A percentile compares a stretch with the other conserved stretches of the same genome.
Conservation (phyloP, 2,329 filamentous ascomycete genomes). For the Helicocarpus griseus region DNA sequence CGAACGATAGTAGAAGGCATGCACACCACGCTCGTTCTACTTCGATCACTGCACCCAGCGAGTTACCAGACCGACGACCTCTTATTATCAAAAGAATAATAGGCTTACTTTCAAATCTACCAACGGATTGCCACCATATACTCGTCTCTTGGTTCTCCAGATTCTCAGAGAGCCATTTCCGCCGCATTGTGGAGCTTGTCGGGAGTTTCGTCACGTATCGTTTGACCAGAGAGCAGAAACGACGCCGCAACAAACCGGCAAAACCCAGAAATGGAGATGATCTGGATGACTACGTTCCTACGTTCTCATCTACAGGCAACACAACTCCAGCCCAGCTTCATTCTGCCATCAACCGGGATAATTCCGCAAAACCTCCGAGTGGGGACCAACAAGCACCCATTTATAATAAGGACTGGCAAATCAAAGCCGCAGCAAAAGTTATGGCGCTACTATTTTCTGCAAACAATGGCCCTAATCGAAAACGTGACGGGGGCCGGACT, state of each 20-base stretch:
- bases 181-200: slow-evolving; percentile 64
- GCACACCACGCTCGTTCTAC: slow-evolving; percentile 13
- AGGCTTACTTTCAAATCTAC: slow-evolving; percentile 66
- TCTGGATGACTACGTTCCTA: slow-evolving; percentile 61
- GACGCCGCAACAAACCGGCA: slow-evolving; percentile 49
- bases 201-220: slow-evolving; percentile 74
- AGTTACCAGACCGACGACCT: slow-evolving; percentile 58
- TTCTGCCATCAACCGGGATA: slow-evolving; percentile 55
- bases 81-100: slow-evolving; percentile 77
- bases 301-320: slow-evolving; percentile 55
- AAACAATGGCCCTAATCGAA: slow-evolving; percentile 48
- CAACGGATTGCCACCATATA: slow-evolving; percentile 65
- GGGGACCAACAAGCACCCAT: slow-evolving; percentile 44
- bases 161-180: slow-evolving; percentile 57
- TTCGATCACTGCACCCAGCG: slow-evolving; percentile 19
- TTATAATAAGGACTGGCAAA: slow-evolving; percentile 82
- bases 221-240: slow-evolving; percentile 60
- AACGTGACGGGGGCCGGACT: slow-evolving; percentile 17
- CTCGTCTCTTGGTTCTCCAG: slow-evolving; percentile 70
- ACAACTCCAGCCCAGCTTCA: slow-evolving; percentile 61
- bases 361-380: slow-evolving; percentile 32
- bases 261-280: slow-evolving; percentile 38
- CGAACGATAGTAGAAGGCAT: slow-evolving; percentile 6
- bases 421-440: slow-evolving; percentile 68
- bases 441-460: slow-evolving; percentile 74